These are phyloP conservation scores for Nepenthes alata DNA, from an alignment of 179 eudicot genomes.

Conservation along the genomic window DNA sequence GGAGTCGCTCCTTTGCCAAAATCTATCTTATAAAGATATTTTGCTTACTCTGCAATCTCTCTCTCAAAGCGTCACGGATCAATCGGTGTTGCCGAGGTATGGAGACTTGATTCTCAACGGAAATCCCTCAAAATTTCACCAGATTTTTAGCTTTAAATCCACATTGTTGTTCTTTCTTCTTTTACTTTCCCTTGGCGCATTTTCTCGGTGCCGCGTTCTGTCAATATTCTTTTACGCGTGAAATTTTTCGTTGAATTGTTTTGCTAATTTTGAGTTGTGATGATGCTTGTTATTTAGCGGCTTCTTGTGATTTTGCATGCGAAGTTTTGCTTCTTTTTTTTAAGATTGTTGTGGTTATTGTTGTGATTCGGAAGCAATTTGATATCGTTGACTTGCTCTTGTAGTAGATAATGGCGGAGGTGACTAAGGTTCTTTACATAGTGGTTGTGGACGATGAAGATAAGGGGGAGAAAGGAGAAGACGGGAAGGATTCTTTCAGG, in stretches of 20 bases:
- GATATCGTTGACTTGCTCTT: background rate
- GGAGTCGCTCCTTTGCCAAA: no score
- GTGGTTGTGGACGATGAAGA: constrained; percentile 62
- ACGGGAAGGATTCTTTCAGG: constrained; percentile 45
- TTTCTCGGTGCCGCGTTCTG: background rate
- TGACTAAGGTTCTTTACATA: constrained; percentile 56
- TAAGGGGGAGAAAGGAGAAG: constrained; percentile 12
- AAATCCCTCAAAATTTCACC: background rate
- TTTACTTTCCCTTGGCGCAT: no score
- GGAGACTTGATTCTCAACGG: background rate
- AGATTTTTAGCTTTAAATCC: background rate
- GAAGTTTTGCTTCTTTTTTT: background rate
- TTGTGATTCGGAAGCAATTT: no score
- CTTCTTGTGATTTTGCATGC: background rate
- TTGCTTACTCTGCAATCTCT: background rate
- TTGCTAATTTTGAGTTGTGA: background rate
- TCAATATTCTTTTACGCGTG: background rate
- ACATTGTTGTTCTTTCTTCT: background rate
- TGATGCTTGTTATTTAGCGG: background rate
- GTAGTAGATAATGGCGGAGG: constrained; percentile 37
- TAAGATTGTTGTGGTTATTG: background rate
- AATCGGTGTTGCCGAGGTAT: background rate
- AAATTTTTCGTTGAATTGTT: background rate
- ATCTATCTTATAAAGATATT: no score
- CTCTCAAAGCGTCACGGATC: background rate